Evolutionary conservation across 2,329 filamentous ascomycete genomes (phyloP).

Genomic region (Beauveria sp.): DNA sequence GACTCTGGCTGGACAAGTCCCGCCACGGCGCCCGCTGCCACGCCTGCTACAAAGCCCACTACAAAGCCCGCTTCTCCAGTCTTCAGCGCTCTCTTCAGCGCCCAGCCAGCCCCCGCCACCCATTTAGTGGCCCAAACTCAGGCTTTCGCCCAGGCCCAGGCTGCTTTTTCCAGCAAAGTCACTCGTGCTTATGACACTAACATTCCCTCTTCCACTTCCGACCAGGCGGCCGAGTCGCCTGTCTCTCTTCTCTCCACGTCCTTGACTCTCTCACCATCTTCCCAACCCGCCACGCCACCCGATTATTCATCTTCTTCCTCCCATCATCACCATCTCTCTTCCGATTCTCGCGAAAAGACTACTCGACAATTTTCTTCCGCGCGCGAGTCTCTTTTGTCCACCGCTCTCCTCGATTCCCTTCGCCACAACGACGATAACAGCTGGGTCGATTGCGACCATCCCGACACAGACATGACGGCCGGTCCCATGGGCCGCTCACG

Average conservation of each 20-base stretch:
- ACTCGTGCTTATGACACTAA: background rate
- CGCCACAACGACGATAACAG: slow-evolving; percentile 20
- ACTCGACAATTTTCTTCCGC: background rate
- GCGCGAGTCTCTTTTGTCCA: slow-evolving; percentile 16
- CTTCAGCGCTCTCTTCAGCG: slow-evolving; percentile 6
- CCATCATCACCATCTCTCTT: slow-evolving; percentile 10
- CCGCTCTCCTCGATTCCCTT: slow-evolving; percentile 18
- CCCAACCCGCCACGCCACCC: slow-evolving; percentile 18
- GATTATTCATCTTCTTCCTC: background rate
- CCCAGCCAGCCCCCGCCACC: background rate
- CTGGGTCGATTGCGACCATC: slow-evolving; percentile 18
- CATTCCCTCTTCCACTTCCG: slow-evolving; percentile 15
- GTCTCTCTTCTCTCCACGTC: slow-evolving; percentile 12
- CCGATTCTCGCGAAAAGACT: slow-evolving; percentile 16
- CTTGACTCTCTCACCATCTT: slow-evolving; percentile 17
- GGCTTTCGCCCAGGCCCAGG: background rate
- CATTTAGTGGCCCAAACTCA: background rate
- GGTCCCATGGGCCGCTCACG: slow-evolving; percentile 49
- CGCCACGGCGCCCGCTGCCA: background rate
- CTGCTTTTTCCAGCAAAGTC: background rate
- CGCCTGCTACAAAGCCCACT: background rate
- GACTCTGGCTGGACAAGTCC: background rate
- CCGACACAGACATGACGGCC: slow-evolving; percentile 46
- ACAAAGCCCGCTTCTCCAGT: background rate
- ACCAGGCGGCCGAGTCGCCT: slow-evolving; percentile 8